Evolutionary conservation across 1,284 basidiomycete species (phyloP), one percentile per base, ranked within the genome.

Genomic region (Cryptococcus amylolentus): DNA sequence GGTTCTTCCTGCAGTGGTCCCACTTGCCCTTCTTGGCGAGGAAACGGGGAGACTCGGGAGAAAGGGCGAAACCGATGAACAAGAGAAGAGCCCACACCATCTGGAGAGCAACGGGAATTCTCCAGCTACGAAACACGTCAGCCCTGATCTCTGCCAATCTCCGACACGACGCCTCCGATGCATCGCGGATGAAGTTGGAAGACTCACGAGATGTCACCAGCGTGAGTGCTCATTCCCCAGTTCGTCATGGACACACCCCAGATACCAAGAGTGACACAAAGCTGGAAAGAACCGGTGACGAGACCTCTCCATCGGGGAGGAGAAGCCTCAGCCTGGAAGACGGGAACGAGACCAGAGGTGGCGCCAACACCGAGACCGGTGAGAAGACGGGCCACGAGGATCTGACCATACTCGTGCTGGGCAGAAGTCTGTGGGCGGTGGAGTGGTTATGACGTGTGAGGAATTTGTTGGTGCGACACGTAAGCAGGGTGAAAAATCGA

Each of bases 31-130:
- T 66, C 62, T 71, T 72, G 49, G 77, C 75, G 28, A 76, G 71
- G 74, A 75, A 80, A 7, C 75, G 64, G 7, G 79, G 79, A 4
- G 76, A 77, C 61, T 80, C 79, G 45, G 77, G 78, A 12, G 70
- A 73, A 48, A 79, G 60, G 57, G 72, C 46, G 60, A 78, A 79
- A 2, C 77, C 79, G 62, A 77, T 28, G 38, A 77, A 64, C 48
- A 79, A 71, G 16, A 73, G 47, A 56, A 65, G 61, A 31, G 71
- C 65, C 65, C 70, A 68, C 38, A 66, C 64, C 61, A 70, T 66
- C 53, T 72, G 69, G 10, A 69, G 59, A 4, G 54, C 54, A 31
- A 65, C 62, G 44, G 69, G 63, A 41, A 72, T 59, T 53, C 68
- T 54, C 68, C 68, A 69, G 18, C 64, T 65, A 47, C 16, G 37